Percentiles rank a stretch among this genome's conserved stretches.
Conservation (phyloP, 2,329 filamentous ascomycete genomes). For the Microthyrium microscopicum region DNA sequence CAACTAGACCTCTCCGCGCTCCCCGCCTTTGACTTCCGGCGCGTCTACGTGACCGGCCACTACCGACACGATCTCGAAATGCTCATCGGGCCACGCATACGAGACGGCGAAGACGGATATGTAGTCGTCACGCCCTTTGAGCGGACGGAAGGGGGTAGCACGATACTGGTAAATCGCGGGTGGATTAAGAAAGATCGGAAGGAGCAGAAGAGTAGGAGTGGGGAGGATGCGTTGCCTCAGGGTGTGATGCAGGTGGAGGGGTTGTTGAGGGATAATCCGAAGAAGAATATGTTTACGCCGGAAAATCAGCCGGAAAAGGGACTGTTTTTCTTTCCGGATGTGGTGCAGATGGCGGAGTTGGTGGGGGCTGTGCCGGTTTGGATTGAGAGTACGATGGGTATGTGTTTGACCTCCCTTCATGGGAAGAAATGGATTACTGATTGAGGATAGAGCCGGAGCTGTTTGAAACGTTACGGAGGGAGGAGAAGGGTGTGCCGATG, state of each 20-base stretch:
- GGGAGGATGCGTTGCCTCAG: slow-evolving; percentile 43
- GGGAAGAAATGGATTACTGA: slow-evolving; percentile 15
- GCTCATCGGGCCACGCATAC: slow-evolving; percentile 79
- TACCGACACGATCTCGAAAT: slow-evolving; percentile 88
- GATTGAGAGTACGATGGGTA: slow-evolving; percentile 93
- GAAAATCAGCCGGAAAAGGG: slow-evolving; percentile 68
- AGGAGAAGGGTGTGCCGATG: slow-evolving; percentile 72
- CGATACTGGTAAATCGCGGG: slow-evolving; percentile 73
- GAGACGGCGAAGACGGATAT: slow-evolving; percentile 79
- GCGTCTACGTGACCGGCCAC: slow-evolving; percentile 57
- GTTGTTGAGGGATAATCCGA: slow-evolving; percentile 73
- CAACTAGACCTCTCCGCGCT: slow-evolving; percentile 67
- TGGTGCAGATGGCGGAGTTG: slow-evolving; percentile 72
- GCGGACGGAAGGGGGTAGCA: slow-evolving; percentile 31
- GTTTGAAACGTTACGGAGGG: slow-evolving; percentile 56
- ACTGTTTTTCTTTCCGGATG: slow-evolving; percentile 91
- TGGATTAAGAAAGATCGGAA: slow-evolving; percentile 74
- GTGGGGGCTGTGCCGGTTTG: slow-evolving; percentile 77
- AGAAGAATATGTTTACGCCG: slow-evolving; percentile 96
- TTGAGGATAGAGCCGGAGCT: slow-evolving; percentile 61
- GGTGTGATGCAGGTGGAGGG: slow-evolving; percentile 70
- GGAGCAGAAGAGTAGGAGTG: slow-evolving; percentile 40
- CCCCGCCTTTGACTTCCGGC: slow-evolving; percentile 79
- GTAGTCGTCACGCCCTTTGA: slow-evolving; percentile 86
- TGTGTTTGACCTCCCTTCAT: slow-evolving; percentile 11